Conservation (phyloP, 305 asterid genomes). For the Fraxinus velutina region DNA sequence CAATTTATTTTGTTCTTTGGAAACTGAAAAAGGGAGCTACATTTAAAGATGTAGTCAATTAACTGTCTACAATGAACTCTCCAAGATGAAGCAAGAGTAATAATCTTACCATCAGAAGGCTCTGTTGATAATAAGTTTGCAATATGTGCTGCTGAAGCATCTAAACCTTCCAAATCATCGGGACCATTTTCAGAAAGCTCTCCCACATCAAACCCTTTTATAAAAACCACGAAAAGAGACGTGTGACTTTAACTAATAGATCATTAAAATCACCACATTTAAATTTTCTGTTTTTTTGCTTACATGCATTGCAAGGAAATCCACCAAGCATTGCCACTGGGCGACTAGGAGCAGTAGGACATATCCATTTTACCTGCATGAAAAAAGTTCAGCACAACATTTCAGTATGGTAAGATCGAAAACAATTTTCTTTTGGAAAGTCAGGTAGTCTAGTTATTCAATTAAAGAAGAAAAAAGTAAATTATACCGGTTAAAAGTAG, state of each 20-base stretch:
- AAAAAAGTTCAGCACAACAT: constrained; percentile 12
- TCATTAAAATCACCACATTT: not conserved
- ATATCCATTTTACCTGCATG: constrained; percentile 98
- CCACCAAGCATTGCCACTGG: constrained; percentile 93
- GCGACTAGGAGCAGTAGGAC: constrained; percentile 98
- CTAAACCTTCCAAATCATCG: constrained; percentile 87
- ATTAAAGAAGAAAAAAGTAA: not conserved
- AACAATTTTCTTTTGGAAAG: not conserved
- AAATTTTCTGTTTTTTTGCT: constrained; percentile 26
- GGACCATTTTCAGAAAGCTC: constrained; percentile 91
- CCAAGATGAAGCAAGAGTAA: not conserved
- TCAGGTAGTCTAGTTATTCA: not conserved
- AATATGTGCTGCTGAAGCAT: constrained; percentile 82
- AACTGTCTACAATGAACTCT: not conserved
- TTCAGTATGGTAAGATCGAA: not conserved
- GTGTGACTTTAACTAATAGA: not conserved
- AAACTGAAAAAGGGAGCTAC: not conserved
- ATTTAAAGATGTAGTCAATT: not conserved
- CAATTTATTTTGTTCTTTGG: not conserved
- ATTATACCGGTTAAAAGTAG: not conserved
- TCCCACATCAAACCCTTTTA: constrained; percentile 84
- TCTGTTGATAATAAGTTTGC: constrained; percentile 88
- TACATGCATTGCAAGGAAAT: constrained; percentile 93
- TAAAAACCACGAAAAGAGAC: constrained; percentile 1
- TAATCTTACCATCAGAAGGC: constrained; percentile 74